phyloP scores from a whole-genome alignment of 2,329 filamentous ascomycete genomes.

The Ophiostoma sp. region DNA sequence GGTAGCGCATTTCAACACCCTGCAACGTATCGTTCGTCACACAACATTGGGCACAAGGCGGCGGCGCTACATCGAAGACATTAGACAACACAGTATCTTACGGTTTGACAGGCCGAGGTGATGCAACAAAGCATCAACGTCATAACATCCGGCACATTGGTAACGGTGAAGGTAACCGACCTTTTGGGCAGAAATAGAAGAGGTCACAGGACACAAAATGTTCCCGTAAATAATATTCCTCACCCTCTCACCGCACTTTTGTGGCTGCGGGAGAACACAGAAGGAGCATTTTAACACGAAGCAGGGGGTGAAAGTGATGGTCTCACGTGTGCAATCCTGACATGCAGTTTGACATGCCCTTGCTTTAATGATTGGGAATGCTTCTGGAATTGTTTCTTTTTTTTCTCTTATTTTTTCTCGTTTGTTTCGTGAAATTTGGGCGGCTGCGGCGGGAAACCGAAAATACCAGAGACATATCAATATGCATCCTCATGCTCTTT shows the following conservation, averaged over 20 bases:
- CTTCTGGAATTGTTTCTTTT: background rate
- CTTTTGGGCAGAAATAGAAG: background rate
- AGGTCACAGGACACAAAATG: conserved; percentile 7
- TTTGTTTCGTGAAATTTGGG: background rate
- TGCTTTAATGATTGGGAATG: background rate
- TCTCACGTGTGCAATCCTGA: background rate
- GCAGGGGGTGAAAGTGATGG: background rate
- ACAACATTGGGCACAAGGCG: background rate
- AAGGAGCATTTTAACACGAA: background rate
- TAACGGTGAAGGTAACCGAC: background rate
- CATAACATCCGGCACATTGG: background rate
- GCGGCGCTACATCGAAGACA: background rate
- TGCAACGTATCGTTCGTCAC: background rate
- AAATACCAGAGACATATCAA: background rate
- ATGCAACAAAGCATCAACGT: background rate
- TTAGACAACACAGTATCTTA: background rate
- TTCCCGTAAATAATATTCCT: background rate
- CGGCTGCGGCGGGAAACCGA: conserved; percentile 22
- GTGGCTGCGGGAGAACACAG: background rate
- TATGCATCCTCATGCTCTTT: background rate
- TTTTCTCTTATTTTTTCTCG: background rate
- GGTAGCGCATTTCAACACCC: background rate
- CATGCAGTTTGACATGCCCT: background rate
- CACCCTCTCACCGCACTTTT: conserved; percentile 14
- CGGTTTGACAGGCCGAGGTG: too few relatives aligned